Conservation (phyloP, 2,329 filamentous ascomycete species). For the Xylariaceae sp. region DNA sequence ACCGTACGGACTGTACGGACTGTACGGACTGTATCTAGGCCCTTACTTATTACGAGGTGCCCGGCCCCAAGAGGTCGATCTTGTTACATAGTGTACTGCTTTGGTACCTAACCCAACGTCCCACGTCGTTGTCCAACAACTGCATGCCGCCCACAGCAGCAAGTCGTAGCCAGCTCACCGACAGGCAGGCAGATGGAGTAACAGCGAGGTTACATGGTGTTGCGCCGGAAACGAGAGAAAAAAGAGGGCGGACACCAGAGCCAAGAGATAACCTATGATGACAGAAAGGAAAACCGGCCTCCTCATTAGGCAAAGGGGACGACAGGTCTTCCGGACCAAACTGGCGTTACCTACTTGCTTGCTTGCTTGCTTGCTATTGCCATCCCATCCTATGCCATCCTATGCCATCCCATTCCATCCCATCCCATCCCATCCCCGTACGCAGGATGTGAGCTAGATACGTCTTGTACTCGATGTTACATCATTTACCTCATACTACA, state of each 20-base stretch:
- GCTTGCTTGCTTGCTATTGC: neutral
- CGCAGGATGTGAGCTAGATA: neutral
- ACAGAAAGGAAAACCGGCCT: neutral
- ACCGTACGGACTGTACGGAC: too few species aligned
- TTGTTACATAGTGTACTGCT: constrained; percentile 11
- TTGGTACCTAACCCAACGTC: constrained; percentile 19
- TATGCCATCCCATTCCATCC: too few species aligned
- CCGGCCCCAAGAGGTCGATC: neutral
- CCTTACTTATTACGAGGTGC: too few species aligned
- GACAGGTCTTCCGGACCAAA: neutral
- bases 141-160: constrained; percentile 15
- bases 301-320: neutral
- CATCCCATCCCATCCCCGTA: too few species aligned
- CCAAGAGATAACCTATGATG: neutral
- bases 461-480: too few species aligned
- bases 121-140: constrained; percentile 17
- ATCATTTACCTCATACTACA: neutral
- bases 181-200: constrained; percentile 2
- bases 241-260: neutral
- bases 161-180: constrained; percentile 17
- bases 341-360: neutral
- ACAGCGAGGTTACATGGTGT: constrained; percentile 3
- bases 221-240: constrained; percentile 1
- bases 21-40: too few species aligned
- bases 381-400: too few species aligned